Evolutionary conservation across 2,329 filamentous ascomycete genomes (phyloP).

Genomic region (Aspergillus terreus): DNA sequence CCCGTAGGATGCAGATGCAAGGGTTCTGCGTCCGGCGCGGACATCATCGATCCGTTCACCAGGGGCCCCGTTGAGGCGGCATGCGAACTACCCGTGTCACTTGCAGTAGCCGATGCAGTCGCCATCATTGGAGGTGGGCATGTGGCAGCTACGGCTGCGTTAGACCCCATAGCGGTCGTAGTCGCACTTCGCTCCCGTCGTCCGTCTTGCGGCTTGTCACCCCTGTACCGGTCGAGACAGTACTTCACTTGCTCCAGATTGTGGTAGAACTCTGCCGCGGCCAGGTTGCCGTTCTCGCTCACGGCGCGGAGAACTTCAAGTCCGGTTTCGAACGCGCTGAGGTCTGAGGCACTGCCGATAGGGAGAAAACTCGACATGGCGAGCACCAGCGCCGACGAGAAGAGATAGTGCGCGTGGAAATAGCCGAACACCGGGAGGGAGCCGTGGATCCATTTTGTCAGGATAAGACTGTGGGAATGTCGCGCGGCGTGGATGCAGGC

Average conservation of each 20-base stretch:
- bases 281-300: slow-evolving; percentile 35
- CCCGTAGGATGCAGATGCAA: neutral
- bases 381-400: slow-evolving; percentile 35
- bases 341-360: slow-evolving; percentile 28
- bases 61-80: neutral
- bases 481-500: slow-evolving; percentile 38
- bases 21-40: neutral
- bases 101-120: neutral
- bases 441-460: slow-evolving; percentile 37
- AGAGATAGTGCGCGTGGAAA: slow-evolving; percentile 40
- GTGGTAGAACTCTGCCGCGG: slow-evolving; percentile 32
- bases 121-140: neutral
- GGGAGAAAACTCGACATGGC: slow-evolving; percentile 35
- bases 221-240: slow-evolving; percentile 25
- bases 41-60: neutral
- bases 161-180: neutral
- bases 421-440: slow-evolving; percentile 38
- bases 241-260: slow-evolving; percentile 31
- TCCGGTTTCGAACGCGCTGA: slow-evolving; percentile 29
- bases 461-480: slow-evolving; percentile 35
- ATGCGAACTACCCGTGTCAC: neutral
- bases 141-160: neutral
- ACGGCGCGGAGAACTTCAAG: slow-evolving; percentile 30
- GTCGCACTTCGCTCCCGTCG: neutral
- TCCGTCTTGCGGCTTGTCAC: slow-evolving; percentile 1